Percentiles rank a stretch among this genome's conserved stretches.
Evolutionary conservation across 768 basidiomycete genomes (phyloP).

Genomic region (Amanita rubescens): DNA sequence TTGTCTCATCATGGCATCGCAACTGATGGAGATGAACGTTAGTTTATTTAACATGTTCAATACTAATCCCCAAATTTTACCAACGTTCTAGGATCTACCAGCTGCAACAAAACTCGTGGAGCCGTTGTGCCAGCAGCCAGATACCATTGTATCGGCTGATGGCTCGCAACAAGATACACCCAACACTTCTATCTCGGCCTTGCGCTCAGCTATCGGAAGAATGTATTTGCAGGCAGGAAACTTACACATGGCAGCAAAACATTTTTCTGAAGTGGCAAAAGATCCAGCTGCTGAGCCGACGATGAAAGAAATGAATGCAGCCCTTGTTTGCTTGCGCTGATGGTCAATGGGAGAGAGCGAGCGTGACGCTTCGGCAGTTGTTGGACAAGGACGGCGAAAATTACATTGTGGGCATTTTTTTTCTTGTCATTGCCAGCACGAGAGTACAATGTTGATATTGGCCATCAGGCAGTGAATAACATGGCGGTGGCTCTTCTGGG

Average conservation of each 20-base stretch:
- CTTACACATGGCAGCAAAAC: slow-evolving; percentile 46
- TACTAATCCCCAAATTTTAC: not conserved
- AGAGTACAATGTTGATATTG: not conserved
- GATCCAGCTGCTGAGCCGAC: slow-evolving; percentile 36
- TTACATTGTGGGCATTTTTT: slow-evolving; percentile 40
- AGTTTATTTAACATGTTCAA: slow-evolving; percentile 4
- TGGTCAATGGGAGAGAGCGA: slow-evolving; percentile 61
- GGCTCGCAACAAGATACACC: not conserved
- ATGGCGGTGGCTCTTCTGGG: slow-evolving; percentile 63
- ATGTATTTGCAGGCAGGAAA: slow-evolving; percentile 73
- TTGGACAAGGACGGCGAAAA: slow-evolving; percentile 51
- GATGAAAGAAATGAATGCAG: slow-evolving; percentile 54
- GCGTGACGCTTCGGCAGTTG: slow-evolving; percentile 32
- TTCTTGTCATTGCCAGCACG: not conserved
- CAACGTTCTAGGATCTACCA: slow-evolving; percentile 48
- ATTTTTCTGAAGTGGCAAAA: slow-evolving; percentile 45
- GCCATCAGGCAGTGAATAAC: slow-evolving; percentile 67
- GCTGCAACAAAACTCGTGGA: slow-evolving; percentile 63
- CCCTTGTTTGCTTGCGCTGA: slow-evolving; percentile 57
- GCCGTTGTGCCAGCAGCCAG: slow-evolving; percentile 48
- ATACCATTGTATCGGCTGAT: not conserved
- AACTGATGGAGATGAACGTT: slow-evolving; percentile 82
- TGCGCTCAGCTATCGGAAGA: slow-evolving; percentile 65
- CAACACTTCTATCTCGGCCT: slow-evolving; percentile 35
- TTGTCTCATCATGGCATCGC: slow-evolving; percentile 73